Evolutionary conservation across 192 early-diverging fungal species (phyloP), one percentile per base, ranked within the genome.

Genomic region (Coemansia erecta): DNA sequence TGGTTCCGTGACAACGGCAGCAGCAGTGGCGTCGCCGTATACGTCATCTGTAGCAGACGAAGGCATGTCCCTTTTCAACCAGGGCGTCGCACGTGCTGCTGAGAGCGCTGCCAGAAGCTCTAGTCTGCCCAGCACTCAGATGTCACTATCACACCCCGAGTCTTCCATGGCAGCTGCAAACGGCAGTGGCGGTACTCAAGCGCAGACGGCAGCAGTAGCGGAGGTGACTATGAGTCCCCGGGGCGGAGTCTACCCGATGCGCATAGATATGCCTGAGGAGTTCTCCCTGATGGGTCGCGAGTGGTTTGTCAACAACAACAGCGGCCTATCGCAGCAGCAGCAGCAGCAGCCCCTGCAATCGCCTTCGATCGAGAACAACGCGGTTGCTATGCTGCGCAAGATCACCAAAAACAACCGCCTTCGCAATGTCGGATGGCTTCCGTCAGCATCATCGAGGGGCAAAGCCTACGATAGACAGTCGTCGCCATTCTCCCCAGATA

Each of bases 371-470:
- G 75, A 72, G 49, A 64, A 57, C 50, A 77, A 77, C 47, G 53
- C 40, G 4, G 75, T 77, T 49, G 31, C 75, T 6, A 61, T 71
- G 64, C 65, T 77, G 50, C 75, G 75, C 61, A 77, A 68, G 48
- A 60, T 77, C 15, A 64, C 69, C n/a, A 63, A 62, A 19, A 61
- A 56, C 58, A 77, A 77, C 35, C 60, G 65, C 11, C 57, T 58
- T 17, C 57, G 57, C 57, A 48, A 48, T 45, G 33, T 10, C 1
- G 53, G 22, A 35, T 28, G 21, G 23, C n/a, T 26, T n/a, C 50
- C 50, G 9, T 9, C 28, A 28, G 50, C 26, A 33, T 19, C 40
- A 39, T 15, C 31, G 26, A 22, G 23, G 5, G 53, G 21, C n/a
- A 48, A 35, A n/a, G 8, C 31, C 35, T 48, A 33, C 12, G 58